Conservation (phyloP, 352 stramenopile genomes). For the Thraustochytrium sp. region DNA sequence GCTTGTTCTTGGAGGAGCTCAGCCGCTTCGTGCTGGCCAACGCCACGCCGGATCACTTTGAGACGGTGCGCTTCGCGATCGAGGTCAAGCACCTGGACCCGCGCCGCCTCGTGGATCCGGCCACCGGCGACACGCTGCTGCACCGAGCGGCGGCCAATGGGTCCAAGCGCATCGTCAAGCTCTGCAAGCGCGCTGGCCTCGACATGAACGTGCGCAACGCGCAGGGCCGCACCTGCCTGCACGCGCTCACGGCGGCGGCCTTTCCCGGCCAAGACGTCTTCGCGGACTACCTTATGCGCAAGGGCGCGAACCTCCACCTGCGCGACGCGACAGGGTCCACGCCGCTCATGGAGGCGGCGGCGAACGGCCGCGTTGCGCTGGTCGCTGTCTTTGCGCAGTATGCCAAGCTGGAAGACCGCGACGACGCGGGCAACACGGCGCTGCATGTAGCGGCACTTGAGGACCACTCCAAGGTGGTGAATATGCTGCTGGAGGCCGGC, state of each 20-base stretch:
- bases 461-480: conserved; percentile 55
- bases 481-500: conserved; percentile 60
- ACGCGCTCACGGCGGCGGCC: conserved; percentile 64
- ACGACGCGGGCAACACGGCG: conserved; percentile 68
- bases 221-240: conserved; percentile 60
- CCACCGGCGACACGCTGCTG: conserved; percentile 64
- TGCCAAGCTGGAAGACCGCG: conserved; percentile 55
- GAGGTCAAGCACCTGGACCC: conserved; percentile 68
- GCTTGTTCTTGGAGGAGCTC: conserved; percentile 54
- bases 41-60: conserved; percentile 54
- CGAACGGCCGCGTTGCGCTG: conserved; percentile 59
- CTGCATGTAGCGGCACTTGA: conserved; percentile 69
- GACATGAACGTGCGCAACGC: conserved; percentile 65
- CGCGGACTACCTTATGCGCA: conserved; percentile 58
- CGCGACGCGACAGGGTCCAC: conserved; percentile 55
- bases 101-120: conserved; percentile 57
- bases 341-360: conserved; percentile 63
- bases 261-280: conserved; percentile 61
- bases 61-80: conserved; percentile 62
- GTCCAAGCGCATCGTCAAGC: conserved; percentile 69
- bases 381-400: conserved; percentile 49
- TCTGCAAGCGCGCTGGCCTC: conserved; percentile 66
- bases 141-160: conserved; percentile 63
- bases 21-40: conserved; percentile 48
- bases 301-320: conserved; percentile 40